A percentile compares a stretch with the other conserved stretches of the same genome.
Evolutionary conservation across 768 basidiomycete genomes (phyloP).

Genomic region (Tylopilus vinaceipallidus): DNA sequence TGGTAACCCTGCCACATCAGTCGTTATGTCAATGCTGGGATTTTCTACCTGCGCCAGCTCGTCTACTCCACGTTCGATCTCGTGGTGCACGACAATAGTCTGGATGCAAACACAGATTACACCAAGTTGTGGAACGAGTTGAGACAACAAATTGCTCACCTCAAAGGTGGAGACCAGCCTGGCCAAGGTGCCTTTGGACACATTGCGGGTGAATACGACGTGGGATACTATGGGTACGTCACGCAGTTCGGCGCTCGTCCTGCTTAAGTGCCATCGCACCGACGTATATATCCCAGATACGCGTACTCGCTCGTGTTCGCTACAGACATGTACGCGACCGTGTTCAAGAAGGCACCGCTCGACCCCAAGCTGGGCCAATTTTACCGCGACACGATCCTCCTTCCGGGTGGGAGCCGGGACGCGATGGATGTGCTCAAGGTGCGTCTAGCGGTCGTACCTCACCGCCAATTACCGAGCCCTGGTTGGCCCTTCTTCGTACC

Average conservation of each 20-base stretch:
- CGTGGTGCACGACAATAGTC: conserved; percentile 30
- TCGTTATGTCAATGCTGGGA: conserved; percentile 78
- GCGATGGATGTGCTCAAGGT: conserved; percentile 78
- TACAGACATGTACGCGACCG: conserved; percentile 60
- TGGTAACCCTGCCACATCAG: conserved; percentile 26
- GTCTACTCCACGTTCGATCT: conserved; percentile 57
- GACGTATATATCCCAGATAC: conserved; percentile 38
- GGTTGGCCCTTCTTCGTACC: neutral
- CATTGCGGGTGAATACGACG: conserved; percentile 70
- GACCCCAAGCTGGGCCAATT: conserved; percentile 60
- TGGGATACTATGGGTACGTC: conserved; percentile 59
- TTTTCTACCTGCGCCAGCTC: conserved; percentile 68
- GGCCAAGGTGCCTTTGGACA: conserved; percentile 77
- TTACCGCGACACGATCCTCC: conserved; percentile 76
- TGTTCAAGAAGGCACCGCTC: conserved; percentile 81
- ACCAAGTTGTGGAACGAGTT: conserved; percentile 79
- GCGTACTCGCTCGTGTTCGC: conserved; percentile 71
- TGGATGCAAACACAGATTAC: conserved; percentile 60
- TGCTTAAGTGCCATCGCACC: neutral
- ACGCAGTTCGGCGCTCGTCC: neutral
- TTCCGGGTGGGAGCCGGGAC: conserved; percentile 69
- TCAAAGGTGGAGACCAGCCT: conserved; percentile 55
- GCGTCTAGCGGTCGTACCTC: neutral
- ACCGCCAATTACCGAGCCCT: neutral
- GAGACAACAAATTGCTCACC: conserved; percentile 65